phyloP scores from a whole-genome alignment of 164 flowering plant species.

The Vitis rotundifolia region DNA sequence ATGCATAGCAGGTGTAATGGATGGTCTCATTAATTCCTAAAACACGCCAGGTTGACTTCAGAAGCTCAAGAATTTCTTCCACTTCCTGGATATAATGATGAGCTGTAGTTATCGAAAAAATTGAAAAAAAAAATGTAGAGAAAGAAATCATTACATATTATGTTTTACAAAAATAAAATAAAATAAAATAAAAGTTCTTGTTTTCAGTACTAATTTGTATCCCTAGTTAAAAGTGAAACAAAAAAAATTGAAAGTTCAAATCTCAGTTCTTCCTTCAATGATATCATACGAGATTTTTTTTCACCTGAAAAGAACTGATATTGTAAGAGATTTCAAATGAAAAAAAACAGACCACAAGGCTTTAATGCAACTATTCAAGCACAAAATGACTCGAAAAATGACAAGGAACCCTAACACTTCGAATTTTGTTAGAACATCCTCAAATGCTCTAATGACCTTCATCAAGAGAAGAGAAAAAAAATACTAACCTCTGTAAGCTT shows the following conservation, averaged over 20 bases:
- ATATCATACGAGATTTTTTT: neutral
- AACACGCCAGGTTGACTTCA: conserved; percentile 96
- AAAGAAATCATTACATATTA: too few species aligned
- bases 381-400: neutral
- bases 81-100: conserved; percentile 56
- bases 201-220: neutral
- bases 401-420: neutral
- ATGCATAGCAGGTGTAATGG: conserved; percentile 91
- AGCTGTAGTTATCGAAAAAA: neutral
- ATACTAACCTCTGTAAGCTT: conserved; percentile 85
- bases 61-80: conserved; percentile 94
- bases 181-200: too few species aligned
- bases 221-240: neutral
- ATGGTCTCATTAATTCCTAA: conserved; percentile 95
- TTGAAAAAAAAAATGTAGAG: neutral
- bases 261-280: neutral
- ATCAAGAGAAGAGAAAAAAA: neutral
- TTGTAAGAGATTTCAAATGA: too few species aligned
- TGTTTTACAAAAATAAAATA: too few species aligned
- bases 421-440: neutral
- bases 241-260: neutral
- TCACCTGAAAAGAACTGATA: too few species aligned
- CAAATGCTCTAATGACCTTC: neutral
- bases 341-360: neutral
- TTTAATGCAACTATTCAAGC: neutral